Conservation (phyloP, 176 grass and related monocot species). For the Cocos nucifera region DNA sequence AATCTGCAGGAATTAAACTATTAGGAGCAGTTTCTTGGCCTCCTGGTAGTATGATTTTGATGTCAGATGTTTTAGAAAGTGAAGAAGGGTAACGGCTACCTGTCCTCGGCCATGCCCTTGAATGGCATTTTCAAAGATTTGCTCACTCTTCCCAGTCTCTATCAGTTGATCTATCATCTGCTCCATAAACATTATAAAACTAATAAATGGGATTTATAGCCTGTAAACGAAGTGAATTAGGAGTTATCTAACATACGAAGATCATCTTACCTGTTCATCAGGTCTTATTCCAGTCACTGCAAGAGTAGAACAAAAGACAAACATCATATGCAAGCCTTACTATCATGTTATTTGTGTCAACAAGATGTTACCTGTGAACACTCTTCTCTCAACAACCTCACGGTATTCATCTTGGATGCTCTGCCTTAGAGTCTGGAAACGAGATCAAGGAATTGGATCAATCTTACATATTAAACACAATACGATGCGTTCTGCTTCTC, state of each 20-base stretch:
- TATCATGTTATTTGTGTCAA: too few relatives aligned
- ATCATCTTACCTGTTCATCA: constrained; percentile 27
- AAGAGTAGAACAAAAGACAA: constrained; percentile 8
- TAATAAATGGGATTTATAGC: too few relatives aligned
- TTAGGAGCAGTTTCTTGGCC: too few relatives aligned
- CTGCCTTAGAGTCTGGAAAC: constrained; percentile 28
- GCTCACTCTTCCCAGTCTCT: constrained; percentile 41
- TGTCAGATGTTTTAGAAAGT: too few relatives aligned
- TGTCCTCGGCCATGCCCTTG: constrained; percentile 34
- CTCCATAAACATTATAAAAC: not conserved
- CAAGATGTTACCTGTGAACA: constrained; percentile 29
- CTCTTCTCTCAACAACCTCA: constrained; percentile 34
- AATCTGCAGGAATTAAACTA: constrained; percentile 13
- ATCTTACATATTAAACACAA: too few relatives aligned
- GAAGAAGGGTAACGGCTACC: constrained; percentile 3
- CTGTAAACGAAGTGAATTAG: too few relatives aligned
- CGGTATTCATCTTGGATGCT: constrained; percentile 33
- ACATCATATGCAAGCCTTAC: not conserved
- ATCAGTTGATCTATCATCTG: constrained; percentile 43
- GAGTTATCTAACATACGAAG: too few relatives aligned
- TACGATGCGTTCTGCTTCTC: too few relatives aligned
- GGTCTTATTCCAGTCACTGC: constrained; percentile 39
- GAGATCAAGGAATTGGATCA: not conserved
- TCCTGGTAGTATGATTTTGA: too few relatives aligned
- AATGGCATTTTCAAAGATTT: constrained; percentile 37